phyloP scores from a whole-genome alignment of 176 grass and related monocot species.

The Ensete glaucum region DNA sequence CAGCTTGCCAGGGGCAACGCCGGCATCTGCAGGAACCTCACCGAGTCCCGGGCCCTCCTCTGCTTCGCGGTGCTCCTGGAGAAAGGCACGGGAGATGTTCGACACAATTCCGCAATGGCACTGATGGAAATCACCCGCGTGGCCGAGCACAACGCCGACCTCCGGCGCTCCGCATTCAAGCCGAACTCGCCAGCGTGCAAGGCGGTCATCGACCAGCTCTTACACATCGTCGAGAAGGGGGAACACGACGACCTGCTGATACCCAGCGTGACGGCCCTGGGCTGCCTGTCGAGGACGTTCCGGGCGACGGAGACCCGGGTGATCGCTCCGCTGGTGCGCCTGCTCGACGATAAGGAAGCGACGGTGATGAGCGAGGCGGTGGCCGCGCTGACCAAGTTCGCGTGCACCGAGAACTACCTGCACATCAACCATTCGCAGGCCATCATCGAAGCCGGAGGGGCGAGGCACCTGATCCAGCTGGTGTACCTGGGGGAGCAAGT shows the following conservation, averaged over 20 bases:
- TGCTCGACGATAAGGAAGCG: constrained; percentile 66
- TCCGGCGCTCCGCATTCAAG: constrained; percentile 82
- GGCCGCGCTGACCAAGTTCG: constrained; percentile 82
- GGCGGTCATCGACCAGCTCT: constrained; percentile 64
- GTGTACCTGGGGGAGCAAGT: constrained; percentile 71
- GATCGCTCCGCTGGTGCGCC: constrained; percentile 59
- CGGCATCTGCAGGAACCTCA: constrained; percentile 65
- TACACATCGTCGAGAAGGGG: constrained; percentile 39
- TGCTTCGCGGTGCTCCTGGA: constrained; percentile 78
- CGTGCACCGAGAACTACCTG: constrained; percentile 63
- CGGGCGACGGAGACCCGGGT: constrained; percentile 75
- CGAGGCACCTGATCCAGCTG: constrained; percentile 64
- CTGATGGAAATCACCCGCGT: constrained; percentile 76
- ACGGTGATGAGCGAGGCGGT: constrained; percentile 54
- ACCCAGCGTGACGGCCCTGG: constrained; percentile 58
- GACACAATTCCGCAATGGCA: constrained; percentile 62
- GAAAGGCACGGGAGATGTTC: constrained; percentile 42
- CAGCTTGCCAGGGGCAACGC: constrained; percentile 44
- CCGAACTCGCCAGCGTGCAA: constrained; percentile 50
- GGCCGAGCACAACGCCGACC: constrained; percentile 59
- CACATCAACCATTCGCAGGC: constrained; percentile 61
- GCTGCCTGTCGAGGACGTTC: constrained; percentile 75
- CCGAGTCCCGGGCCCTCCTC: constrained; percentile 83
- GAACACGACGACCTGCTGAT: constrained; percentile 46
- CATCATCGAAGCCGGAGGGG: constrained; percentile 59